These are phyloP conservation scores for Phaeoacremonium minimum DNA, from an alignment of 2,329 filamentous ascomycete species.

Conservation along the genomic window DNA sequence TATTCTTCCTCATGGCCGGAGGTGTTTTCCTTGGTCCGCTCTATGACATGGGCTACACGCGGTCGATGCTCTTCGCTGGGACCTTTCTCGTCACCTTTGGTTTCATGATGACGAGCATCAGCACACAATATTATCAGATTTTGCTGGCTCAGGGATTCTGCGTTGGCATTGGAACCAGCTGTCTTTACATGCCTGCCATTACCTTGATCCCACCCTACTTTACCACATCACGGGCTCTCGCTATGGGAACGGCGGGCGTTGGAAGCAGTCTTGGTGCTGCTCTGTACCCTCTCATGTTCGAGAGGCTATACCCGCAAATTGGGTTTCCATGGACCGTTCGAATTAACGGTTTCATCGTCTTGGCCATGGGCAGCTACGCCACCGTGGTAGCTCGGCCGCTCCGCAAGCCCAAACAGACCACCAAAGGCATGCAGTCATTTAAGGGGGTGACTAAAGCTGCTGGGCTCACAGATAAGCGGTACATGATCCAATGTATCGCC, in stretches of 20 bases:
- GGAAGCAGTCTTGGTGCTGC: constrained; percentile 34
- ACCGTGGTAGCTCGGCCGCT: constrained; percentile 21
- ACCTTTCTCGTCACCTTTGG: constrained; percentile 38
- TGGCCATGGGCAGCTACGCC: constrained; percentile 22
- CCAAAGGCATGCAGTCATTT: constrained; percentile 5
- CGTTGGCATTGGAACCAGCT: constrained; percentile 48
- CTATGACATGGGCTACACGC: constrained; percentile 36
- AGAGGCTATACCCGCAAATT: constrained; percentile 18
- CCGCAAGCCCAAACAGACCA: constrained; percentile 5
- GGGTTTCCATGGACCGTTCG: constrained; percentile 30
- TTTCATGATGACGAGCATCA: constrained; percentile 38
- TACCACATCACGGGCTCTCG: constrained; percentile 28
- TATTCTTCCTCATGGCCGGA: constrained; percentile 34
- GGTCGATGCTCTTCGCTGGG: constrained; percentile 24
- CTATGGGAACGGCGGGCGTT: constrained; percentile 34
- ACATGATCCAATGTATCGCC: constrained; percentile 23
- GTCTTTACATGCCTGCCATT: constrained; percentile 48
- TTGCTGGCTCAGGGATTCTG: constrained; percentile 52
- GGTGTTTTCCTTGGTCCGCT: constrained; percentile 35
- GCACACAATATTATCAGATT: constrained; percentile 39
- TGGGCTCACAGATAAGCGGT: constrained; percentile 23
- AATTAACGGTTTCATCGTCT: constrained; percentile 26
- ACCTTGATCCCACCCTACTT: constrained; percentile 37
- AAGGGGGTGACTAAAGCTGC: constrained; percentile 20
- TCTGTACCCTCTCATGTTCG: constrained; percentile 31